Conservation (phyloP, 371 early-diverging fungal species). For the Thermomucor indicae-seudaticae region DNA sequence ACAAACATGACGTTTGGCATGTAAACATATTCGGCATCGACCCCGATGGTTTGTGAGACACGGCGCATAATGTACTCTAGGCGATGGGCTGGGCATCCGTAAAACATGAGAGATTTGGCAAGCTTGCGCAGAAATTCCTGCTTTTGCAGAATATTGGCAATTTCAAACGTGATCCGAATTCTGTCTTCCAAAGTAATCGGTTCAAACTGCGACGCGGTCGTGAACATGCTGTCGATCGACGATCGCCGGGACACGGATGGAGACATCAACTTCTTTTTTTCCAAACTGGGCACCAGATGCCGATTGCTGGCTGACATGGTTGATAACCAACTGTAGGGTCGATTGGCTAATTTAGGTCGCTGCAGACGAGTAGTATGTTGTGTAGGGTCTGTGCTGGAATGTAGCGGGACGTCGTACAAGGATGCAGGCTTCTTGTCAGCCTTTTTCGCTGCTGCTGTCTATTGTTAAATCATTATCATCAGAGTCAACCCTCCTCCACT, state of each 20-base stretch:
- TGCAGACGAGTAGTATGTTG: background rate
- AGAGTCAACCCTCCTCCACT: background rate
- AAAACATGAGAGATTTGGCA: slow-evolving; percentile 49
- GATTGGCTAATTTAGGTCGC: slow-evolving; percentile 28
- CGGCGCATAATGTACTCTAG: slow-evolving; percentile 50
- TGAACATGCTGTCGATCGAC: slow-evolving; percentile 35
- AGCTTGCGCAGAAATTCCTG: slow-evolving; percentile 59
- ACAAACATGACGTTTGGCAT: slow-evolving; percentile 72
- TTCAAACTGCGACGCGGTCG: slow-evolving; percentile 46
- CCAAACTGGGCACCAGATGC: slow-evolving; percentile 43
- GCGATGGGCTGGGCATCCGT: slow-evolving; percentile 59
- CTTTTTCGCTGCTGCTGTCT: slow-evolving; percentile 1
- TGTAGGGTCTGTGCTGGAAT: slow-evolving; percentile 7
- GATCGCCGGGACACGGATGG: slow-evolving; percentile 30
- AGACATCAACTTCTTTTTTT: slow-evolving; percentile 24
- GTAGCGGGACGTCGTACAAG: slow-evolving; percentile 21
- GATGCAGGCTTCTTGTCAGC: slow-evolving; percentile 21
- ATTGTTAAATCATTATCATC: background rate
- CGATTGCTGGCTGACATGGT: slow-evolving; percentile 29
- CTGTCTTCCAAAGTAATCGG: slow-evolving; percentile 52
- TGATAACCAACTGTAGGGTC: slow-evolving; percentile 43
- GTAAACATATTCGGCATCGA: slow-evolving; percentile 65
- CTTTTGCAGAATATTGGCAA: slow-evolving; percentile 55
- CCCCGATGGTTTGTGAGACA: slow-evolving; percentile 53
- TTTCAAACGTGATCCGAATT: slow-evolving; percentile 54